Conservation (phyloP, 2,329 filamentous ascomycete genomes). For the Zasmidium angulare region DNA sequence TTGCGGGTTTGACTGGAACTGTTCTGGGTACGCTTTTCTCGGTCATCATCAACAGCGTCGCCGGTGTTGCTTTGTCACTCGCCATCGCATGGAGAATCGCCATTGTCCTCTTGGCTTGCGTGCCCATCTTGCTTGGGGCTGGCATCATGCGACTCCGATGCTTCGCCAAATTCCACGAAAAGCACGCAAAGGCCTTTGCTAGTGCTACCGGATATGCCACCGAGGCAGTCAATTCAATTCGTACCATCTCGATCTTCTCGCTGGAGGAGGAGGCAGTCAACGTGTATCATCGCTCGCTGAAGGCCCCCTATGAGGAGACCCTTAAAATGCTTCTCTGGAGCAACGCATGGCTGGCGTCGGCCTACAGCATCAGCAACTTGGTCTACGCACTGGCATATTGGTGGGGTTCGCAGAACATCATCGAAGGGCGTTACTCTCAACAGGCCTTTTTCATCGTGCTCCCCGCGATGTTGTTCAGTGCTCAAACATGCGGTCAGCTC, state of each 20-base stretch:
- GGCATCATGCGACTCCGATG: constrained; percentile 68
- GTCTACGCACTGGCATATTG: constrained; percentile 76
- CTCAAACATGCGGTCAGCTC: constrained; percentile 71
- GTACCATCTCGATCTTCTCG: constrained; percentile 52
- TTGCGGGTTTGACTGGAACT: constrained; percentile 68
- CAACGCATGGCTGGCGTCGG: constrained; percentile 51
- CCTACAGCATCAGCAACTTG: constrained; percentile 62
- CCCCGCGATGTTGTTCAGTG: constrained; percentile 68
- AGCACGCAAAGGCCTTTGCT: constrained; percentile 52
- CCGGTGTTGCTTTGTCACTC: constrained; percentile 67
- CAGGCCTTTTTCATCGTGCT: constrained; percentile 74
- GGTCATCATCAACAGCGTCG: constrained; percentile 66
- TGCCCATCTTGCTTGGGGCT: constrained; percentile 61
- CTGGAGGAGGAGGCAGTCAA: constrained; percentile 50
- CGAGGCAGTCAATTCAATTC: constrained; percentile 48
- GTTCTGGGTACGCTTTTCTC: constrained; percentile 70
- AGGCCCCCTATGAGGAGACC: constrained; percentile 22
- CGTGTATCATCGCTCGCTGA: constrained; percentile 23
- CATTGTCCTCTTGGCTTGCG: constrained; percentile 66
- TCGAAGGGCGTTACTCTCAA: constrained; percentile 63
- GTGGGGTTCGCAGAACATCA: constrained; percentile 74
- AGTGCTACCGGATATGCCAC: constrained; percentile 53
- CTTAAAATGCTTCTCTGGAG: constrained; percentile 21
- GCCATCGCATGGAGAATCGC: constrained; percentile 76
- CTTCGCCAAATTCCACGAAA: constrained; percentile 55